phyloP scores from a whole-genome alignment of 2,329 filamentous ascomycete species.

The Fusarium oligoseptatum region DNA sequence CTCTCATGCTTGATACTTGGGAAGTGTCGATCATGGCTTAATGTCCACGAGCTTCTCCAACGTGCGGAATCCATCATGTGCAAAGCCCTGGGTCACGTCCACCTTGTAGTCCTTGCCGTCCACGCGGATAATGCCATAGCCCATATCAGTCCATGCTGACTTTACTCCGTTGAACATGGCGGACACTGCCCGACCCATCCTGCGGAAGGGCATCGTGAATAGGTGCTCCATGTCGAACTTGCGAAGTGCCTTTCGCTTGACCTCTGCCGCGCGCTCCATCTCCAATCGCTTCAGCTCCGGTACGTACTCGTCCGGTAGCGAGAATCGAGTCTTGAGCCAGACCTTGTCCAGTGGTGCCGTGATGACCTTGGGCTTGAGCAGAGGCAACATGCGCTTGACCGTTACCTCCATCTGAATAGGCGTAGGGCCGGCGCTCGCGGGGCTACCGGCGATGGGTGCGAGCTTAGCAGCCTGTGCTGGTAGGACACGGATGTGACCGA shows the following conservation, averaged over 20 bases:
- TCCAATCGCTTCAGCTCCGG: conserved; percentile 51
- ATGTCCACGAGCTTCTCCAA: conserved; percentile 66
- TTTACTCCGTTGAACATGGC: conserved; percentile 60
- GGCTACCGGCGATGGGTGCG: conserved; percentile 29
- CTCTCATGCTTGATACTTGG: conserved; percentile 3
- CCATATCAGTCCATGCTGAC: conserved; percentile 68
- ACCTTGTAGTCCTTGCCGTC: conserved; percentile 67
- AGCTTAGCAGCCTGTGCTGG: conserved; percentile 50
- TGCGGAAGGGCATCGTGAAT: conserved; percentile 69
- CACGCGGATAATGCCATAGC: conserved; percentile 65
- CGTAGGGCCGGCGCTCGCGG: conserved; percentile 25
- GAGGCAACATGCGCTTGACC: conserved; percentile 63
- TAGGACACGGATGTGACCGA: conserved; percentile 70
- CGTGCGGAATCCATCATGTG: conserved; percentile 69
- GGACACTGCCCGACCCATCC: conserved; percentile 57
- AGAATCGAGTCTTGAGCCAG: conserved; percentile 54
- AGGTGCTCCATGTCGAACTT: conserved; percentile 69
- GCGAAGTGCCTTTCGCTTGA: conserved; percentile 54
- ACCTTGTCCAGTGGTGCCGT: conserved; percentile 53
- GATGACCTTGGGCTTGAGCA: conserved; percentile 60
- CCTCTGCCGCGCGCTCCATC: conserved; percentile 53
- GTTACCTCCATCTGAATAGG: conserved; percentile 65
- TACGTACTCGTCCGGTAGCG: conserved; percentile 54
- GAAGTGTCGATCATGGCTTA: conserved; percentile 29
- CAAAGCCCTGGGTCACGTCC: conserved; percentile 69